Base-by-base conservation (phyloP, 1,284 basidiomycete species). In the Sparassis latifolia region DNA sequence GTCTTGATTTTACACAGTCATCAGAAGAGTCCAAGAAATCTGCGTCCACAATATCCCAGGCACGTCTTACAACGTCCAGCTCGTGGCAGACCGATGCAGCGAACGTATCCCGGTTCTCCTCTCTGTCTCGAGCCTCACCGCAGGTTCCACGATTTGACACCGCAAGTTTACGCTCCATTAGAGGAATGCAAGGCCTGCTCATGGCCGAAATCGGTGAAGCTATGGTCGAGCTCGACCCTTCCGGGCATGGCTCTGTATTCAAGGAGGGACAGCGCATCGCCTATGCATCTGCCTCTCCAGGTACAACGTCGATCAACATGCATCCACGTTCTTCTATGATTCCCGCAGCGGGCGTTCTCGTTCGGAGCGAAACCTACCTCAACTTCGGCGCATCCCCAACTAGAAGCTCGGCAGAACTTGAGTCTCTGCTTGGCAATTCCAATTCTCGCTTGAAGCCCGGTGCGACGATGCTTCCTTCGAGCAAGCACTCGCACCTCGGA, bases 371-470 rank as follows among this genome's bases (percentile, higher is more conserved):
- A 6, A 82, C 80, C 27, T 65, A 84, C 46, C 66, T 82, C 50
- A 77, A 70, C 56, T 62, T 74, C 44, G 72, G 73, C 30, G 72
- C 68, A 27, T 67, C 74, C 6, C 72, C 77, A 20, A 67, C 69
- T 35, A 69, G 72, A 54, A 79, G 73, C 48, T 69, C 76, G 2
- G 73, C 72, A 12, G 81, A 86, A 58, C 72, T 86, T 39, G 78
- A 75, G 50, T 63, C 73, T 38, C 73, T 86, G 48, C 74, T 88
- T 5, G 86, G 85, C 12, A 78, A 82, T 59, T 68, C 77, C 0
- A 69, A 73, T 49, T 72, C 80, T 32, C 75, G 76, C 38, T 65
- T 86, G 43, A 82, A 77, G 61, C 65, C 74, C 38, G 77, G 80
- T 5, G 74, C 81, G 9, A 66, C 70, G 3, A 57, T 84, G 30